Conservation (phyloP, 805 yeast genomes). For the Cyberlindnera maclurae region DNA sequence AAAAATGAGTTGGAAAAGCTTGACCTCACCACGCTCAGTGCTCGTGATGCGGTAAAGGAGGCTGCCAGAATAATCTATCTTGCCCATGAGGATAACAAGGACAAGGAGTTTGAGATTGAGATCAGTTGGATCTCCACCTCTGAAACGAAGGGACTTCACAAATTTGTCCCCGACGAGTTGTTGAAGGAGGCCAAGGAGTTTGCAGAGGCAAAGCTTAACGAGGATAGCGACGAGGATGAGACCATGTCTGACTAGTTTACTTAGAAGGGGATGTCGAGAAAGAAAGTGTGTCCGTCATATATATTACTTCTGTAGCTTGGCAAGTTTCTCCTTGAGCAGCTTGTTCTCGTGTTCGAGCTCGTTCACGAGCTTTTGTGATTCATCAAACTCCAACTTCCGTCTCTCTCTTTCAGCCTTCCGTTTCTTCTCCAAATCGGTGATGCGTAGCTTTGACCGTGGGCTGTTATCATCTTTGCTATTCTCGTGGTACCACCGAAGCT, state of each 20-base stretch:
- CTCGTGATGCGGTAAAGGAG: conserved; percentile 79
- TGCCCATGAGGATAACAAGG: conserved; percentile 97
- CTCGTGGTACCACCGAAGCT: conserved; percentile 13
- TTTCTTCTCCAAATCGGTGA: conserved; percentile 54
- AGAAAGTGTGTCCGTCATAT: background rate
- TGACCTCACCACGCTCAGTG: conserved; percentile 56
- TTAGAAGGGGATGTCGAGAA: background rate
- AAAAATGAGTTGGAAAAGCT: conserved; percentile 93
- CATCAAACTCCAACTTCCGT: conserved; percentile 51
- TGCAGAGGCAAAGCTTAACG: conserved; percentile 80
- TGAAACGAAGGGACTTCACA: conserved; percentile 76
- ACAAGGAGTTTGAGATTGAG: conserved; percentile 93
- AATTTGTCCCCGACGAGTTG: conserved; percentile 71
- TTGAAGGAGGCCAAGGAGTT: conserved; percentile 75
- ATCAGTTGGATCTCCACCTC: conserved; percentile 77
- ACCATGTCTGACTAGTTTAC: conserved; percentile 25
- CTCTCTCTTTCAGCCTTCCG: conserved; percentile 72
- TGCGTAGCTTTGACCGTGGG: conserved; percentile 40
- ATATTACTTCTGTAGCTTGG: conserved; percentile 1
- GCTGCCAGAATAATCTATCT: conserved; percentile 90
- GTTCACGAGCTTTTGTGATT: conserved; percentile 42
- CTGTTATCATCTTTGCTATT: conserved; percentile 6
- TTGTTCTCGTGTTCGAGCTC: conserved; percentile 52
- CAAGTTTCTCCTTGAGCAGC: conserved; percentile 27
- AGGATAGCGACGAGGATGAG: conserved; percentile 54